Base-by-base conservation (phyloP, 192 early-diverging fungal species). In the Podila epigama region DNA sequence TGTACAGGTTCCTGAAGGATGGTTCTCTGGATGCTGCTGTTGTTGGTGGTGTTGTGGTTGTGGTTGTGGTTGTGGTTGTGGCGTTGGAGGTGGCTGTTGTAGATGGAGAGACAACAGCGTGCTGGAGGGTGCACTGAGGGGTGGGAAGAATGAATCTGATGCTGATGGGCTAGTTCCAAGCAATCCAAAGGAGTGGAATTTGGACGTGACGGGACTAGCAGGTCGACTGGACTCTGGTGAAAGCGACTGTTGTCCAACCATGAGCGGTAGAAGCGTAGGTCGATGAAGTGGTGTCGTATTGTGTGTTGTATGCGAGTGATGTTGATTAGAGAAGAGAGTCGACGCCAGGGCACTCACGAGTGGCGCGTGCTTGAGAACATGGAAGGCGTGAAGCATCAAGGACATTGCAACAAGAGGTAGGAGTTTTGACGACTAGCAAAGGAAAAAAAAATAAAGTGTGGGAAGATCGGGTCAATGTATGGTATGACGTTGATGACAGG, bases 341-440 rank as follows among this genome's bases (percentile, higher is more conserved):
- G 73, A 75, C 3, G 75, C 36, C 51, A 79, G 33, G 0, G 73
- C 68, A 1, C 68, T 77, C 9, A 82, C 81, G 8, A 82, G 57
- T 0, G 73, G 73, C 11, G 72, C 64, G 33, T 82, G 56, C 36
- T 70, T 75, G 10, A 82, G 70, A 12, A 82, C 75, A 50, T 82
- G 73, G 37, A 82, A 65, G 7, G 75, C 81, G n/a, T 82, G 81
- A 16, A 75, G 54, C 62, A 82, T 57, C 13, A 82, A 57, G 3
- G 81, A 75, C 1, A 82, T 33, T 0, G 81, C 81, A 0, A 82
- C 69, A 5, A 72, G 33, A 22, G 81, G 71, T 42, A 39, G 59
- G 15, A 78, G 54, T 25, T 66, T 66, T 15, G 50, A 32, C 11
- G 42, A 29, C 81, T 82, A 72, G 11, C 20, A 27, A 27, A 13